Evolutionary conservation across 164 flowering plant species (phyloP), one percentile per base, ranked within the genome.

Genomic region (Cinnamomum chago): DNA sequence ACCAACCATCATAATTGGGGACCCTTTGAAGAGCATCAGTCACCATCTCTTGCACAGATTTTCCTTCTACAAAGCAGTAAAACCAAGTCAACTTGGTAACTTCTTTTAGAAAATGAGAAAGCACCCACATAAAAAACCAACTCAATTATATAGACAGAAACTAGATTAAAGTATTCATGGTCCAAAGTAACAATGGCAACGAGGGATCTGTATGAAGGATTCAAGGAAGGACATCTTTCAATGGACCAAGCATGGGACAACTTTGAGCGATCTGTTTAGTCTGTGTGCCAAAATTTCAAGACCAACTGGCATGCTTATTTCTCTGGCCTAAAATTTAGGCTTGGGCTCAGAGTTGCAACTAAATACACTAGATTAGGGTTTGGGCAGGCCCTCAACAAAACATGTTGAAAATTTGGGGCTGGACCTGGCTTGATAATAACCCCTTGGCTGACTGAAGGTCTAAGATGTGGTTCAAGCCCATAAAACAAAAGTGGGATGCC

Each of bases 11-110:
- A 28, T 58, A n/a, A 77, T 96, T 96, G 40, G 99, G 97, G 65
- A 96, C 95, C 68, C 65, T 94, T 66, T 60, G 85, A 74, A 96
- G 97, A 80, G 99, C 97, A 84, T 92, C 98, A 79, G 87, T 73
- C 70, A 96, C 97, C 99, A 96, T 94, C 87, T 96, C 86, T 84
- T 94, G 86, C 81, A 96, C 99, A 67, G 97, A 82, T 81, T 96
- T 96, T 76, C 99, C 99, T 84, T 92, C 99, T 96, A 92, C 51
- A 83, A 70, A 74, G 55, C 65, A 71, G 55, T 68, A 78, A 70
- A 22, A 76, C 23, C 73, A 70, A 72, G 67, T 47, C 50, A 74
- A 72, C 15, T 50, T 65, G 9, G 23, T 52, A 22, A 67, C 52
- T 60, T n/a, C 13, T 67, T 50, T 50, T 9, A 66, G 27, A 68